Conservation (phyloP, 2,329 filamentous ascomycete species). For the Delphinella strobiligena region DNA sequence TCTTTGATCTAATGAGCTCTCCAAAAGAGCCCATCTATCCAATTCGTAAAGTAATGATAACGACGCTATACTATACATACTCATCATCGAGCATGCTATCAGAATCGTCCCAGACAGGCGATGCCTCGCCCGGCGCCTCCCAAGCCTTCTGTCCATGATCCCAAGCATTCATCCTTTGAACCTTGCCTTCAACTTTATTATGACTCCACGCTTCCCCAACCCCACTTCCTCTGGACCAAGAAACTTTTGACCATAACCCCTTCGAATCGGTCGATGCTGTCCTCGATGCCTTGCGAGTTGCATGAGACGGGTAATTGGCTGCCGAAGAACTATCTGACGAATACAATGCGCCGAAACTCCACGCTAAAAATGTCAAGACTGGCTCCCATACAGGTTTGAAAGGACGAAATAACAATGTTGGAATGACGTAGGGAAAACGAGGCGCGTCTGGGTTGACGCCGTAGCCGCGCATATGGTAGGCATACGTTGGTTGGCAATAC, state of each 20-base stretch:
- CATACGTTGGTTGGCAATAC: conserved; percentile 40
- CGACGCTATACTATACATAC: conserved; percentile 2
- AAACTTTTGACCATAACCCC: neutral
- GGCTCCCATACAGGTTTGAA: conserved; percentile 25
- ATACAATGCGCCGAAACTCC: conserved; percentile 1
- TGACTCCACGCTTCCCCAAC: neutral
- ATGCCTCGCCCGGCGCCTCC: neutral
- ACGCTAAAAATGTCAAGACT: neutral
- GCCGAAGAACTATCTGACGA: conserved; percentile 1
- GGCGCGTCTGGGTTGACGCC: conserved; percentile 41
- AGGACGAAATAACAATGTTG: conserved; percentile 38
- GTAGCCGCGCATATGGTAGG: conserved; percentile 36
- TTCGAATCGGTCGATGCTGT: neutral
- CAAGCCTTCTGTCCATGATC: neutral
- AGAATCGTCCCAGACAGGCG: neutral
- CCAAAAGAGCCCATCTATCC: no score
- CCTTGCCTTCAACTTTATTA: neutral
- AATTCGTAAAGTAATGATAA: no score
- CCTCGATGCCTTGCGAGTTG: neutral
- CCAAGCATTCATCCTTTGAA: conserved; percentile 1
- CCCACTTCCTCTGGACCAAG: neutral
- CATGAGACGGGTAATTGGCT: conserved; percentile 2
- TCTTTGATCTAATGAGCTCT: no score
- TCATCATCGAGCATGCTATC: conserved; percentile 9
- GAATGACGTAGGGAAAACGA: conserved; percentile 42